phyloP scores from a whole-genome alignment of 768 basidiomycete species.

The Cystobasidium onofrii region DNA sequence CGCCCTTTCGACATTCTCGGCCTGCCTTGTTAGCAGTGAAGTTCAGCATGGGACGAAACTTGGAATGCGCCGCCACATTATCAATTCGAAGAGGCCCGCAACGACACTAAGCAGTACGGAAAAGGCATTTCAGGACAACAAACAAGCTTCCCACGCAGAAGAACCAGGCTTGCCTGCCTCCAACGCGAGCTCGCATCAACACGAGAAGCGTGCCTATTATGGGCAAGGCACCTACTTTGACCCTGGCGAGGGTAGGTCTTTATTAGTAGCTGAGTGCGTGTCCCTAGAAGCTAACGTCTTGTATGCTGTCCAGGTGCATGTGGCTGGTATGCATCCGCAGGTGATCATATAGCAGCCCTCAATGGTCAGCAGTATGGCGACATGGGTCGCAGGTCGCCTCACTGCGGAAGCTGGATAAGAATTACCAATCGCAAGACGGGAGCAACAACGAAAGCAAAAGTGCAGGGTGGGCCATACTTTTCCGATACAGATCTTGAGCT shows the following conservation, averaged over 20 bases:
- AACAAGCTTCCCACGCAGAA: background rate
- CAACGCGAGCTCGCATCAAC: background rate
- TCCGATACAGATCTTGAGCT: background rate
- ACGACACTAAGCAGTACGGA: background rate
- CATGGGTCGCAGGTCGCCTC: constrained; percentile 1
- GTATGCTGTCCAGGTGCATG: constrained; percentile 30
- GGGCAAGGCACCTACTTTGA: constrained; percentile 27
- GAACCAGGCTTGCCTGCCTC: background rate
- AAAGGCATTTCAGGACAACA: background rate
- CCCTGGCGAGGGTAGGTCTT: constrained; percentile 18
- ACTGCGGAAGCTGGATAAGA: constrained; percentile 16
- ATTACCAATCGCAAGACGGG: constrained; percentile 18
- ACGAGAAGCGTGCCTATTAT: background rate
- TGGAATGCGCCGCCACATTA: background rate
- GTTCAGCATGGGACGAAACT: background rate
- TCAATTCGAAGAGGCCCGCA: background rate
- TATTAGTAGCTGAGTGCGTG: background rate
- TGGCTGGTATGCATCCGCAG: constrained; percentile 10
- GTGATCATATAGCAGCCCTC: constrained; percentile 22
- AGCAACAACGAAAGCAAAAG: constrained; percentile 2
- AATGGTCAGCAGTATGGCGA: constrained; percentile 26
- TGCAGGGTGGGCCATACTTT: background rate
- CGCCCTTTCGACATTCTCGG: background rate
- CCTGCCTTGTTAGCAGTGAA: background rate
- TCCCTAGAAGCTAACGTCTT: too few relatives aligned